Evolutionary conservation across 163 green algal species (phyloP), one percentile per base, ranked within the genome.

Genomic region (Chlorella variabilis): DNA sequence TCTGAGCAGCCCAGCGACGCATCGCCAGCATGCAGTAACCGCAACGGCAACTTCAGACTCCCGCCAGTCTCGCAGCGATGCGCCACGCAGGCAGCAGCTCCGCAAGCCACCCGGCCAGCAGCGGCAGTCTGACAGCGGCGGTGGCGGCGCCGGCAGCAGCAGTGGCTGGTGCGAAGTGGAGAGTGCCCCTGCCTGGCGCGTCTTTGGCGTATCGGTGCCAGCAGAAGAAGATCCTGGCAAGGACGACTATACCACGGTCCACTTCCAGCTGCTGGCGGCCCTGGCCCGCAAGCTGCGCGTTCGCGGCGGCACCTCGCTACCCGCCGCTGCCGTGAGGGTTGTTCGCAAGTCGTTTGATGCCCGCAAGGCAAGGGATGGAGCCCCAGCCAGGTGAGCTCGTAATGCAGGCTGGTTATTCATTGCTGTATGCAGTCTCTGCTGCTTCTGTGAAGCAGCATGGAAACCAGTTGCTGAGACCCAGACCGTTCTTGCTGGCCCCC

Each of bases 331-430:
- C 17, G 54, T 88, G 3, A 31, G 51, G 6, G 31, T 88, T n/a
- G 83, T 88, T 2, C 59, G 83, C 38, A 88, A 88, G 66, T 81
- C 77, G n/a, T 88, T 88, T 62, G 83, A 88, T 36, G 78, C 83
- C 18, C 83, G 51, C 58, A 33, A 79, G 31, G 67, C 71, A 75
- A 54, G 39, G 79, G 58, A 63, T 51, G 34, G 42, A 36, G 33
- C 21, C 4, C 3, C 49, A 56, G 34, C 34, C 9, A 31, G 69
- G 69, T 76, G 42, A 76, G 68, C 7, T 2, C 7, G 20, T 3
- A 45, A n/a, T n/a, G n/a, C n/a, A n/a, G n/a, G n/a, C n/a, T n/a
- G n/a, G n/a, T n/a, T n/a, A n/a, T n/a, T n/a, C 7, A 54, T 23
- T 54, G 11, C 45, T 23, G 61, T 25, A 25, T 4, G 31, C 31